These are phyloP conservation scores for Anaeromyces robustus DNA, from an alignment of 192 early-diverging fungal genomes.

Conservation along the genomic window DNA sequence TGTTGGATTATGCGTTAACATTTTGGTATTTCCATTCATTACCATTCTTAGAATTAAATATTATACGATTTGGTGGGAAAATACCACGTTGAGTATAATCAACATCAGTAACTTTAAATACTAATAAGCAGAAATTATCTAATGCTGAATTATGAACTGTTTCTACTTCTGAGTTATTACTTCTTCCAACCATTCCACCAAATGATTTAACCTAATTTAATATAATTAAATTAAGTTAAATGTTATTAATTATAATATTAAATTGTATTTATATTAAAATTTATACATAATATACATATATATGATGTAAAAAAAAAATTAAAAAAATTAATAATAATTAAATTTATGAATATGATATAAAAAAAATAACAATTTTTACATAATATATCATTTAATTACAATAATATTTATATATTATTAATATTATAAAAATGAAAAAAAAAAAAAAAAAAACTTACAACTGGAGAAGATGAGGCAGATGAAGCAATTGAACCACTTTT, in stretches of 20 bases:
- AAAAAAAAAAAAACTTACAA: background rate
- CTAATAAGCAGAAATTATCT: conserved; percentile 58
- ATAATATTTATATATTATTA: too few relatives aligned
- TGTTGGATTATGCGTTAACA: background rate
- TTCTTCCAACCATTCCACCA: background rate
- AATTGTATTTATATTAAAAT: too few relatives aligned
- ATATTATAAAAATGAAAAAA: too few relatives aligned
- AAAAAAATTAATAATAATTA: too few relatives aligned
- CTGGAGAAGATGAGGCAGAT: background rate
- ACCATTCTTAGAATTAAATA: background rate
- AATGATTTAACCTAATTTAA: background rate
- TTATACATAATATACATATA: too few relatives aligned
- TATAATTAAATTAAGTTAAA: too few relatives aligned
- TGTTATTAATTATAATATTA: too few relatives aligned
- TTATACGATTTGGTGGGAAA: background rate
- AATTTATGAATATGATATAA: too few relatives aligned
- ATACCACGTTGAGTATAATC: conserved; percentile 16
- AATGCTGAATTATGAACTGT: conserved; percentile 48
- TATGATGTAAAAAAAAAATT: too few relatives aligned
- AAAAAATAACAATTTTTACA: too few relatives aligned
- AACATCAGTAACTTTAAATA: conserved; percentile 47
- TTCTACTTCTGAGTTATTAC: conserved; percentile 27
- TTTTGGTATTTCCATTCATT: background rate
- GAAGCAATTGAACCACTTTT: background rate
- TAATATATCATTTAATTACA: too few relatives aligned